phyloP scores from a whole-genome alignment of 169 alveolate genomes.

The Plasmodium gallinaceum region DNA sequence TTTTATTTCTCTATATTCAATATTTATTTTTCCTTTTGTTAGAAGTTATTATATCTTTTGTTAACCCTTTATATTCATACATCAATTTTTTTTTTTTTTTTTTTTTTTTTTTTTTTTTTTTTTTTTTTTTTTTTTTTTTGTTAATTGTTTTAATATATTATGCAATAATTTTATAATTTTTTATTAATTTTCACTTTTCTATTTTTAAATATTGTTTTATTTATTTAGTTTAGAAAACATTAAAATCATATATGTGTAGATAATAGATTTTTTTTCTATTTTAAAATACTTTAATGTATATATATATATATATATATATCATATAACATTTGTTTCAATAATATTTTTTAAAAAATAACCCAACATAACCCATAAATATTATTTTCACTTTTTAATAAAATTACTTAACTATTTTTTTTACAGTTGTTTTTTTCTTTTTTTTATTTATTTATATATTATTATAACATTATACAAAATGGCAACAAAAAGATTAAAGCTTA shows the following conservation, averaged over 20 bases:
- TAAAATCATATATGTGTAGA: background rate
- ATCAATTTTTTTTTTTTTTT: background rate
- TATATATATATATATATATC: too few relatives aligned
- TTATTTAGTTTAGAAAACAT: background rate
- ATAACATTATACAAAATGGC: background rate
- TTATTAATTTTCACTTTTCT: background rate
- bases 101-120: background rate
- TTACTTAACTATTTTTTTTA: too few relatives aligned
- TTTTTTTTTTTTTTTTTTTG: constrained; percentile 9
- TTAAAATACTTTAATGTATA: too few relatives aligned
- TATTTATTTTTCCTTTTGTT: constrained; percentile 4
- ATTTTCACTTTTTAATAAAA: too few relatives aligned
- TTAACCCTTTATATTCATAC: too few relatives aligned
- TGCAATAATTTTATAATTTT: background rate
- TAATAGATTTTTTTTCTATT: too few relatives aligned
- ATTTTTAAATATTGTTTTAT: background rate
- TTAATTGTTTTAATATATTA: background rate
- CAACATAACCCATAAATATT: too few relatives aligned
- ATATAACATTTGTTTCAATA: too few relatives aligned
- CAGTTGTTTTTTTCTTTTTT: constrained; percentile 6
- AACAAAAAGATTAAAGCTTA: background rate
- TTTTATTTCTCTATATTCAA: too few relatives aligned
- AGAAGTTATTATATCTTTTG: too few relatives aligned
- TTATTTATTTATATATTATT: background rate
- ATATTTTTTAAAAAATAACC: too few relatives aligned